These are phyloP conservation scores for Hyaloscypha hepaticicola DNA, from an alignment of 495 filamentous ascomycete species.

Conservation along the genomic window DNA sequence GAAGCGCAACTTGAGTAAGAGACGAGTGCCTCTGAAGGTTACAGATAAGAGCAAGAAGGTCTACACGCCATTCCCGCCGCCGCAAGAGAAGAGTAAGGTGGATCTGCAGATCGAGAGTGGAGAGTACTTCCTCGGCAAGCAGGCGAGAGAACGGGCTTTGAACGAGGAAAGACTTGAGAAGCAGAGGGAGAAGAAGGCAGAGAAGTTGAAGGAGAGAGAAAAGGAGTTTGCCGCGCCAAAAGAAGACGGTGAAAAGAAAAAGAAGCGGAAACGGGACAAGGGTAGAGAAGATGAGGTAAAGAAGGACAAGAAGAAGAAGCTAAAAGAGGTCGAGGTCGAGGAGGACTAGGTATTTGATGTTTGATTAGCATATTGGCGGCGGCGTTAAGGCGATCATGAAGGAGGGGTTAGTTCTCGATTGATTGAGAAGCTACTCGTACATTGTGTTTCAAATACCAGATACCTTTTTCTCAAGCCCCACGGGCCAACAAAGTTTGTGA, in stretches of 20 bases:
- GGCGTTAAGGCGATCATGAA: constrained; percentile 11
- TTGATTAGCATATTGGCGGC: constrained; percentile 24
- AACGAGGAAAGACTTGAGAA: constrained; percentile 78
- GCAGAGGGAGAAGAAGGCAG: constrained; percentile 79
- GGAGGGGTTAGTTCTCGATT: not conserved
- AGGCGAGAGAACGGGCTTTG: constrained; percentile 80
- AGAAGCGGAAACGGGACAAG: constrained; percentile 58
- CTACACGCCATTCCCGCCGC: constrained; percentile 76
- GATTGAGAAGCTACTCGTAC: not conserved
- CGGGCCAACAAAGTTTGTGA: too few species aligned
- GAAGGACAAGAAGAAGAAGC: constrained; percentile 31
- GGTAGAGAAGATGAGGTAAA: constrained; percentile 50
- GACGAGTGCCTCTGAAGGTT: constrained; percentile 79
- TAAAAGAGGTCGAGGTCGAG: constrained; percentile 31
- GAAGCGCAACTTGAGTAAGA: constrained; percentile 86
- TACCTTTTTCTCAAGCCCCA: not conserved
- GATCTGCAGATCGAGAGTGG: constrained; percentile 97
- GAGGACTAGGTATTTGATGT: constrained; percentile 1
- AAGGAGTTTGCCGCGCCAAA: constrained; percentile 83
- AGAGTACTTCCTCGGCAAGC: constrained; percentile 92
- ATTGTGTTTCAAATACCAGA: not conserved
- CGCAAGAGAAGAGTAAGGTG: constrained; percentile 73
- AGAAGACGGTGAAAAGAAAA: constrained; percentile 59
- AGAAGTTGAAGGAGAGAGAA: constrained; percentile 82
- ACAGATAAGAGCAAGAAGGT: constrained; percentile 91